Percentiles rank a stretch among this genome's conserved stretches.
Evolutionary conservation across 1,284 basidiomycete genomes (phyloP).

Genomic region (Sporisorium graminicola): DNA sequence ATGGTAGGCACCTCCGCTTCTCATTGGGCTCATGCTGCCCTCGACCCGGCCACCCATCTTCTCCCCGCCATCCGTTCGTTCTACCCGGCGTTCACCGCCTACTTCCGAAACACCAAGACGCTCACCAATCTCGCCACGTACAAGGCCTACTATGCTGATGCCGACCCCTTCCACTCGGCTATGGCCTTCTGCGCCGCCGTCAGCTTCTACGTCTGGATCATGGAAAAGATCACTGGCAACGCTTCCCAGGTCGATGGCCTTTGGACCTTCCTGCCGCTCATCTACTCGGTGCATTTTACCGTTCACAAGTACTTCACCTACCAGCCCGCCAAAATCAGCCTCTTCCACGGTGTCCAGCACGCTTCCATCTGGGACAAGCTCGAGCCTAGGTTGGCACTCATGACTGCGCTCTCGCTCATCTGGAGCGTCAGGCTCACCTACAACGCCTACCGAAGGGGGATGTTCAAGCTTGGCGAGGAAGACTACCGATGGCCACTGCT

Average conservation of each 20-base stretch:
- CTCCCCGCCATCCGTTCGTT: conserved; percentile 48
- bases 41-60: conserved; percentile 46
- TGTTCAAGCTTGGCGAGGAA: conserved; percentile 81
- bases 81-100: conserved; percentile 33
- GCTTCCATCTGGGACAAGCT: conserved; percentile 51
- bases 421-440: conserved; percentile 77
- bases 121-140: conserved; percentile 41
- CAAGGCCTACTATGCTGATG: conserved; percentile 55
- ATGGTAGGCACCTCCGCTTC: conserved; percentile 28
- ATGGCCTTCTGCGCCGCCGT: conserved; percentile 56
- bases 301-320: conserved; percentile 57
- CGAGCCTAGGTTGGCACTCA: conserved; percentile 69
- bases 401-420: conserved; percentile 66
- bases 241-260: conserved; percentile 65
- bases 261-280: conserved; percentile 64
- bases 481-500: conserved; percentile 92
- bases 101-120: conserved; percentile 31
- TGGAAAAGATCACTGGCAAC: conserved; percentile 64
- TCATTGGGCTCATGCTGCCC: conserved; percentile 50
- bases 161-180: conserved; percentile 59
- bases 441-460: conserved; percentile 85
- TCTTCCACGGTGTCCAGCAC: conserved; percentile 40
- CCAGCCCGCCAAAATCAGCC: conserved; percentile 42
- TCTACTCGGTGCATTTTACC: conserved; percentile 63
- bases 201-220: conserved; percentile 56